These are phyloP conservation scores for Rhodamnia argentea DNA, from an alignment of 345 rosid species.

Conservation along the genomic window DNA sequence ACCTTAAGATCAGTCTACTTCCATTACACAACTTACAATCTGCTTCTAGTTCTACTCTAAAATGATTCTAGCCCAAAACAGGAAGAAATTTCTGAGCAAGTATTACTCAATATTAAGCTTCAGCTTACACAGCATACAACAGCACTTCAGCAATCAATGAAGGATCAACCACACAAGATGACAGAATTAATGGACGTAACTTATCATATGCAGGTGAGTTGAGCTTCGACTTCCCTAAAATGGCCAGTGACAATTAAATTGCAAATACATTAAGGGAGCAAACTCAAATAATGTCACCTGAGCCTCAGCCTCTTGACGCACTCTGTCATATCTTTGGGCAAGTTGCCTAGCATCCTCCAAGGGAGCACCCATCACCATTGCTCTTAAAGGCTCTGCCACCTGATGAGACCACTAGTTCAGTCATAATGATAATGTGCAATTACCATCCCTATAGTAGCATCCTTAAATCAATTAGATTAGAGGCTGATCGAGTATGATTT, in stretches of 20 bases:
- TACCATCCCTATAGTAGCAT: neutral
- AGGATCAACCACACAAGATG: neutral
- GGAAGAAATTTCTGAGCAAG: neutral
- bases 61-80: neutral
- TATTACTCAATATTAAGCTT: neutral
- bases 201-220: neutral
- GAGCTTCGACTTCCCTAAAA: neutral
- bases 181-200: neutral
- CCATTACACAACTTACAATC: neutral
- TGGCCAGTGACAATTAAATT: neutral
- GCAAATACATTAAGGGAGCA: neutral
- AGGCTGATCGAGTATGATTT: neutral
- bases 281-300: slow-evolving; percentile 39
- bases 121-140: neutral
- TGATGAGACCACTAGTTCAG: slow-evolving; percentile 10
- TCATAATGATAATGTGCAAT: neutral
- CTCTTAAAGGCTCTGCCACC: slow-evolving; percentile 95
- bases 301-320: slow-evolving; percentile 95
- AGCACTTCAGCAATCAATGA: neutral
- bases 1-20: neutral
- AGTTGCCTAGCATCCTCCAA: slow-evolving; percentile 97
- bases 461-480: neutral
- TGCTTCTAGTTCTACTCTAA: neutral
- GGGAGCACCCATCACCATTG: slow-evolving; percentile 98
- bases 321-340: slow-evolving; percentile 91